phyloP scores from a whole-genome alignment of 441 rosid genomes.

The Gossypium laxum region DNA sequence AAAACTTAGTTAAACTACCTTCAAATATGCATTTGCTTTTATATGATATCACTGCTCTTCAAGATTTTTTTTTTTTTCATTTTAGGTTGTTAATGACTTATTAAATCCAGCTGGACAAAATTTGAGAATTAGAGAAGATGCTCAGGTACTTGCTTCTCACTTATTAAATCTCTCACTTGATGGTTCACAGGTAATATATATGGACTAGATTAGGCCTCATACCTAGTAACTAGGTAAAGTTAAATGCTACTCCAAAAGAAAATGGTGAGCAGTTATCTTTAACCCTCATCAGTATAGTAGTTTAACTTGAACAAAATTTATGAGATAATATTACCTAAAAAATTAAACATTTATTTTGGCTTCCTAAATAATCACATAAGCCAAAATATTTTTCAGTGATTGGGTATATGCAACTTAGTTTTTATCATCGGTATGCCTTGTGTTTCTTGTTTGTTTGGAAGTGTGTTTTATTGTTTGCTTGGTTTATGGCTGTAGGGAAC shows the following conservation, averaged over 20 bases:
- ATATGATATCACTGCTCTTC: constrained; percentile 16
- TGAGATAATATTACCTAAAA: background rate
- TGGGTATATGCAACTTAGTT: background rate
- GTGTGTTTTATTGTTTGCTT: constrained; percentile 17
- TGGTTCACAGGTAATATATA: background rate
- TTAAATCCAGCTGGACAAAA: constrained; percentile 95
- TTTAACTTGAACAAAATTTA: background rate
- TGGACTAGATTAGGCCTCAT: background rate
- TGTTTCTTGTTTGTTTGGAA: background rate
- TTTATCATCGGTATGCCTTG: background rate
- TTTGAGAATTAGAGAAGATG: constrained; percentile 91
- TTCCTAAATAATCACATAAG: background rate
- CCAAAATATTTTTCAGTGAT: background rate
- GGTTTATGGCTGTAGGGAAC: constrained; percentile 62
- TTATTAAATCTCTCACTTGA: background rate
- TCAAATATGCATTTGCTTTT: constrained; percentile 15
- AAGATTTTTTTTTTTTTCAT: constrained; percentile 24
- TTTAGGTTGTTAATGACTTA: constrained; percentile 91
- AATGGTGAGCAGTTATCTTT: background rate
- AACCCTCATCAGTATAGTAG: background rate
- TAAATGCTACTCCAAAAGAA: background rate
- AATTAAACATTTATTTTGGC: background rate
- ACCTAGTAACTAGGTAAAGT: background rate
- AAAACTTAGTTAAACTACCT: constrained; percentile 9
- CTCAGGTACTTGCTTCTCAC: constrained; percentile 51